Evolutionary conservation across 768 basidiomycete species (phyloP), one percentile per base, ranked within the genome.

Genomic region (Termitomyces eurrhizus): DNA sequence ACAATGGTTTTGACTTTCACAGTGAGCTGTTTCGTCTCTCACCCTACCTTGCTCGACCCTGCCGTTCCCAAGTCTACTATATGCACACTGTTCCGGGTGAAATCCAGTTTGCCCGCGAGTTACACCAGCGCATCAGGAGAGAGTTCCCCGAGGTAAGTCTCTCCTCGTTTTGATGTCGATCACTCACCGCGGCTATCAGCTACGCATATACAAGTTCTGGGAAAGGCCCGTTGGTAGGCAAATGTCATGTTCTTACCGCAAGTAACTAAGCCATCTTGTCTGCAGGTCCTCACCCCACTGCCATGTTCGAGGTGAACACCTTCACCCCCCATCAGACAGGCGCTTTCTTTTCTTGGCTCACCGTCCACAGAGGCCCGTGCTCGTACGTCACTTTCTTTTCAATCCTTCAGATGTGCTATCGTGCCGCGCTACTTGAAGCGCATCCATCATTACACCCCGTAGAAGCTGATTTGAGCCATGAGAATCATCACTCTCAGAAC

Each of bases 1-100:
- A 81, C 52, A 82, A 86, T 52, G 87, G 84, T 0, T 89, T 90
- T 63, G 88, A 90, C 70, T 90, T 90, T 66, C 89, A 90, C 67
- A 80, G 88, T 86, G 60, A 72, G 85, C 2, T n/a, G 4, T 12
- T 18, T 33, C 37, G 1, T 13, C 21, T 9, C 12, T 29, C 41
- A 41, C 8, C n/a, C 7, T 3, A 1, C 8, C 24, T 7, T 26
- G 12, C 24, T 14, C 5, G 1, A 4, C 44, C 21, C 9, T 59
- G 53, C 29, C 39, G 52, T 9, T 18, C 7, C 56, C 35, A 52
- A 88, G 88, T 89, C 26, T 90, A 89, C 65, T 88, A 87, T 71
- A 81, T 82, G 72, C 82, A 76, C 13, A 68, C 65, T 18, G 73
- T 75, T 39, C 68, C 77, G 4, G 67, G 68, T 16, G 78, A 90